Evolutionary conservation across 495 filamentous ascomycete species (phyloP), one percentile per base, ranked within the genome.

Genomic region (Penicillium robsamsonii): DNA sequence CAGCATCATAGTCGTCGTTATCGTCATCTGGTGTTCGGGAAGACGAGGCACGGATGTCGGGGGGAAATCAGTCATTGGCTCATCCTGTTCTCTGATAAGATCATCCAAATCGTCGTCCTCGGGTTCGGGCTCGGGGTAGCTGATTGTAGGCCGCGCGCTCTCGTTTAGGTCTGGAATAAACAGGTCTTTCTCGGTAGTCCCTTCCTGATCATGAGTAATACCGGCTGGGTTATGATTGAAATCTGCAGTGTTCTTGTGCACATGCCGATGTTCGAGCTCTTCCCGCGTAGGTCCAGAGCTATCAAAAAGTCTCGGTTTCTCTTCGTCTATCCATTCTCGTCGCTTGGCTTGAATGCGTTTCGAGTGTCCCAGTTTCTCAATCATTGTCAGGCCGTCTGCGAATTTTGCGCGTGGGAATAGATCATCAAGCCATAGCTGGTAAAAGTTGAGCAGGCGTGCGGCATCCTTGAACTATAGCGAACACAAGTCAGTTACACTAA

Each of bases 341-440:
- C 87, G 79, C 79, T 90, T 87, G 11, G 81, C 79, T 51, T 89
- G 90, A 57, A 91, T 75, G 4, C 80, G 75, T 65, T 83, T 88
- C 37, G 86, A 88, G 70, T 97, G 94, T 2, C 94, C 94, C 4
- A 91, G 74, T 71, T 96, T 97, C 71, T 99, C 95, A 8, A 97
- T 90, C 71, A 97, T 97, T 31, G 84, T 73, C 18, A 97, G 76
- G 5, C 89, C 94, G 64, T 99, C 95, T 24, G 87, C 79, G 56
- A 99, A 97, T 65, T 91, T 95, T 1, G 92, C 94, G 60, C 92
- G 91, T 42, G 94, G 95, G 62, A 90, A 99, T 24, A 99, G 78
- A 56, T 96, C 91, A 68, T 99, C 94, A 5, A 97, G 89, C 94
- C 94, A 99, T 59, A 95, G 73, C 68, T 97, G 94, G 68, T 97